Base-by-base conservation (phyloP, 2,329 filamentous ascomycete species). In the Thielaviopsis punctulata region DNA sequence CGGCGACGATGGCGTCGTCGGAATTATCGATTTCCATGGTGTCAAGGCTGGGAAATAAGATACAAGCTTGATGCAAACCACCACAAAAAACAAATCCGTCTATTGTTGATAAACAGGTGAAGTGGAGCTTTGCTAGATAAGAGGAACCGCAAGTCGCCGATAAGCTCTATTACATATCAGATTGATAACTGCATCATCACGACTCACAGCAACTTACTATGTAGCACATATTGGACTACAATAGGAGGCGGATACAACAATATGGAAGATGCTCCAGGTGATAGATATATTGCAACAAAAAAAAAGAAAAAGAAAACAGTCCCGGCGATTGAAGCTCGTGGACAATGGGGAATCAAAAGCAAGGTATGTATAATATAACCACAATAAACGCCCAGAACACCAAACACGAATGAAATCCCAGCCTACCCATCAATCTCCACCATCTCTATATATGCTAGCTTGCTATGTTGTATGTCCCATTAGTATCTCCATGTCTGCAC, bases 401-500 rank as follows among this genome's bases (percentile, higher is more conserved):
- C 43, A 50, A 33, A 33, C 36, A 41, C 19, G 36, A 41, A 41
- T 41, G 15, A 41, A 41, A 18, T 7, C 36, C 36, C 18, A 41
- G 19, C n/a, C 15, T 7, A 19, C 15, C 39, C 4, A 13, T 27
- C n/a, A n/a, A n/a, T n/a, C n/a, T n/a, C 36, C 36, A 4, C 36
- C 36, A 21, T 25, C 46, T 48, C 46, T 22, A 15, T 27, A 27
- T 23, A 39, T 24, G 13, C 19, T 45, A 24, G 22, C 19, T 45
- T 45, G 22, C 19, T 22, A 24, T 25, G 44, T 13, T 19, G 36
- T 41, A 41, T 41, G n/a, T 41, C 47, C 47, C 15, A 39, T 23
- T 23, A 19, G 36, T 56, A 51, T 43, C 48, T 48, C 59, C 56
- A 67, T 21, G 68, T 67, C 54, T 63, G 64, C 56, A 73, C 56